Evolutionary conservation across 2,329 filamentous ascomycete species (phyloP).

Genomic region (Paracamarosporium sp.): DNA sequence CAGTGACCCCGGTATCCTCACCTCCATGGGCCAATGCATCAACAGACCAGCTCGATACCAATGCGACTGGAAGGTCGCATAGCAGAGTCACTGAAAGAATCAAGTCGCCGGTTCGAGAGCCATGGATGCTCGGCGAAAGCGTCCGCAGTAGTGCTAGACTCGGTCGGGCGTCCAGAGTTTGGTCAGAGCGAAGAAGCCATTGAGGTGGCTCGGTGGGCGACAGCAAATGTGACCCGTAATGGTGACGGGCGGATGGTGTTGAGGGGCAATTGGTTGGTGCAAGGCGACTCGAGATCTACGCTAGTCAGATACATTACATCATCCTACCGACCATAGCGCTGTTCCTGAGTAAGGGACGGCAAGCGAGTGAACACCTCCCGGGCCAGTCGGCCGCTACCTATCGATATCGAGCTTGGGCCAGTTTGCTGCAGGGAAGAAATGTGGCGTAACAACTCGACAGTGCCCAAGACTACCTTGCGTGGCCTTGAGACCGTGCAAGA

Average conservation of each 20-base stretch:
- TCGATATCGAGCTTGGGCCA: neutral
- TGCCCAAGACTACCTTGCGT: neutral
- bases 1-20: neutral
- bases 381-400: neutral
- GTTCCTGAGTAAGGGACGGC: constrained; percentile 1
- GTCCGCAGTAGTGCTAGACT: neutral
- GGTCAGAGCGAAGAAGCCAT: neutral
- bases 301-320: neutral
- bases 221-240: neutral
- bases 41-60: too few species aligned
- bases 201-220: neutral
- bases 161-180: neutral
- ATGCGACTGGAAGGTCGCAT: neutral
- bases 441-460: neutral
- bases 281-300: neutral
- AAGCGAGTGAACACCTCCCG: neutral
- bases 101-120: neutral
- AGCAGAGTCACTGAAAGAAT: neutral
- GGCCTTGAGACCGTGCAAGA: neutral
- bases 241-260: constrained; percentile 3
- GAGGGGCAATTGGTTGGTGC: constrained; percentile 6
- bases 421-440: neutral
- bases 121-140: neutral
- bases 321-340: neutral
- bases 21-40: neutral